Percentiles rank a stretch among this genome's conserved stretches.
phyloP scores from a whole-genome alignment of 2,329 filamentous ascomycete species.

The Pleomassaria siparia region DNA sequence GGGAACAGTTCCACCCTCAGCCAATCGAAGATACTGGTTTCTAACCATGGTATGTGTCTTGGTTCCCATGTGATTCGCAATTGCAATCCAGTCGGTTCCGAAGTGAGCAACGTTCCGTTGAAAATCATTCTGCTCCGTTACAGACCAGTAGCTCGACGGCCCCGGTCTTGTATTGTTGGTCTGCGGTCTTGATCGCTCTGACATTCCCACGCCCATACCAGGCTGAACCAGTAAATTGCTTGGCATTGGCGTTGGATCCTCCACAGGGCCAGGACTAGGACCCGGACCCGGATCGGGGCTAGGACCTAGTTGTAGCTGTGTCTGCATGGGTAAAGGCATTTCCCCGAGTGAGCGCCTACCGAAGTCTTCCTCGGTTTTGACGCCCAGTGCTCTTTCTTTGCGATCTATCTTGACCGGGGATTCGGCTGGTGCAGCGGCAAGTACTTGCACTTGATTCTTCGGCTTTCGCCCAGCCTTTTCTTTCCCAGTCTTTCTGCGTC shows the following conservation, averaged over 20 bases:
- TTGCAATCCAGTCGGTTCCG: constrained; percentile 75
- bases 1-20: constrained; percentile 44
- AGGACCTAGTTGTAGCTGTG: constrained; percentile 2
- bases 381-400: constrained; percentile 31
- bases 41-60: constrained; percentile 82
- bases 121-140: constrained; percentile 78
- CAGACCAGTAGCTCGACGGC: constrained; percentile 84
- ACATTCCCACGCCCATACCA: constrained; percentile 24
- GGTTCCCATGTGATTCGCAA: constrained; percentile 77
- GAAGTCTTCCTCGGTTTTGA: constrained; percentile 39
- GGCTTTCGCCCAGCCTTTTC: constrained; percentile 44
- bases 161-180: constrained; percentile 54
- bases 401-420: constrained; percentile 41
- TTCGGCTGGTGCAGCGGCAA: constrained; percentile 41
- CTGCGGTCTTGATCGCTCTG: constrained; percentile 37
- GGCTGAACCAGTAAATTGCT: constrained; percentile 23
- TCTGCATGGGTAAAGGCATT: constrained; percentile 28
- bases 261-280: constrained; percentile 21
- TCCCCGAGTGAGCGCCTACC: constrained; percentile 31
- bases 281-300: no score
- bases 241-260: constrained; percentile 28
- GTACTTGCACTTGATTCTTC: constrained; percentile 43
- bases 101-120: constrained; percentile 71
- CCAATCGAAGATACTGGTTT: constrained; percentile 52
- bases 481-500: constrained; percentile 44